Evolutionary conservation across 805 yeast genomes (phyloP), one percentile per base, ranked within the genome.

Genomic region (Yamadazyma endophytica): DNA sequence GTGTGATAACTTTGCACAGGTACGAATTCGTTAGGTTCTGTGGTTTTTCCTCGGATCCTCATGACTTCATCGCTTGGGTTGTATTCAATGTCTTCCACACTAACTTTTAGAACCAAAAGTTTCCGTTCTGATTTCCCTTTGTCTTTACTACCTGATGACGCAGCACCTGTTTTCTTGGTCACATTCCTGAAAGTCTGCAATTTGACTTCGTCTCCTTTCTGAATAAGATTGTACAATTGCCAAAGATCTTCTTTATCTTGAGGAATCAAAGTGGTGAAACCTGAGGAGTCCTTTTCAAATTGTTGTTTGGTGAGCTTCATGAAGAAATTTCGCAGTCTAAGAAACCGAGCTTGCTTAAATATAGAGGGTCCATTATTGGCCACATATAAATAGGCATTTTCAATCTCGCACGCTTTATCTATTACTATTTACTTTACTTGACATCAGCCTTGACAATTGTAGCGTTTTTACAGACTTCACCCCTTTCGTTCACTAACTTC

Each of bases 211-310:
- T 92, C 97, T 13, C 81, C 83, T 33, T 75, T 73, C 29, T 78
- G 80, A 3, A 92, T 68, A 16, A 92, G 62, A 49, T 90, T 92
- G 63, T 87, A 87, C 4, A 86, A 51, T 16, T 83, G 79, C 87
- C 96, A 92, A 39, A 92, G 65, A 54, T 90, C 98, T 46, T 90
- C 97, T 28, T 82, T 76, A 47, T 92, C 97, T 48, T 89, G 83
- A 0, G 97, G 89, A 3, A 77, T 61, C 13, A 90, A 54, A 1
- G 83, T 69, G 4, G 47, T 40, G 16, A 29, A 38, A 6, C 47
- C 44, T 29, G 40, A 35, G 9, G 39, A 31, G 33, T 42, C 39
- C 17, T 42, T 47, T 16, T 46, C 52, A 24, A 47, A 44, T 9
- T 42, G 47, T 36, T 73, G 70, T 5, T 67, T 54, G 2, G 78